A percentile compares a stretch with the other conserved stretches of the same genome.
phyloP scores from a whole-genome alignment of 306 rosid genomes.

The Quercus alba region DNA sequence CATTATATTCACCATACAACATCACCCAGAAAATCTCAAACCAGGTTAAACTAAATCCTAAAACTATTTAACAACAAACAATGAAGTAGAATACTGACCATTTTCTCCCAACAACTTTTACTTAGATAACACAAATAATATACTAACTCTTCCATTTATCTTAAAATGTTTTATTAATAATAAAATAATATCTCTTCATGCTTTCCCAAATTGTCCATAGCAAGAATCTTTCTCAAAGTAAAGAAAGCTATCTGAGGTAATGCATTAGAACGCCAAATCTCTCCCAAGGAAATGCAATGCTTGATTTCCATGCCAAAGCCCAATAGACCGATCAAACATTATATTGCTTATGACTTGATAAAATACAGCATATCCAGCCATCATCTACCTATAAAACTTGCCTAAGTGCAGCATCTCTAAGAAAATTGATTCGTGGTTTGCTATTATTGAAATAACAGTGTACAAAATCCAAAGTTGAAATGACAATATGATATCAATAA shows the following conservation, averaged over 20 bases:
- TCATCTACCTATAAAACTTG: neutral
- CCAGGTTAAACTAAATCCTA: neutral
- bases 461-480: neutral
- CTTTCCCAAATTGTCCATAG: neutral
- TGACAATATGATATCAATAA: neutral
- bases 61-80: neutral
- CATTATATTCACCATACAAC: neutral
- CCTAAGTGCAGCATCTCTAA: neutral
- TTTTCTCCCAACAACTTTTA: neutral
- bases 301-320: neutral
- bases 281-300: neutral
- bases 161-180: too few species aligned
- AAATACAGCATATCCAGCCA: neutral
- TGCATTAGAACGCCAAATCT: neutral
- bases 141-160: too few species aligned
- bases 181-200: neutral
- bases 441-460: neutral
- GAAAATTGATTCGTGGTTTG: neutral
- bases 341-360: neutral
- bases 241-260: neutral
- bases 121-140: neutral
- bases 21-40: neutral
- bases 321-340: neutral
- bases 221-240: neutral
- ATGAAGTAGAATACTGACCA: neutral